phyloP scores from a whole-genome alignment of 306 rosid species.

The Vachellia collinsii region DNA sequence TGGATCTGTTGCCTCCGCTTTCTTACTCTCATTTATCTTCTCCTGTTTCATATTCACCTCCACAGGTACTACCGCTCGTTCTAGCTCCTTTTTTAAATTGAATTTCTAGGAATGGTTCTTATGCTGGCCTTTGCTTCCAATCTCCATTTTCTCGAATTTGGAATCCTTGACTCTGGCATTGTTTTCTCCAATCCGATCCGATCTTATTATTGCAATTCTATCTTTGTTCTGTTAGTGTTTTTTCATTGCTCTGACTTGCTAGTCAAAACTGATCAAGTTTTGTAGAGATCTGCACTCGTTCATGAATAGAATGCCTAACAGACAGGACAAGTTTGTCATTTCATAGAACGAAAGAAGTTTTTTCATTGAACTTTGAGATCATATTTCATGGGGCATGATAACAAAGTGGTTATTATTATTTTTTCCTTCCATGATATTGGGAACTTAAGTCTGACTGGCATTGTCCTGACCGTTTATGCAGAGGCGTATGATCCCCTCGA shows the following conservation, averaged over 20 bases:
- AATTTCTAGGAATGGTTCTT: not conserved
- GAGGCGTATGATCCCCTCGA: slow-evolving; percentile 92
- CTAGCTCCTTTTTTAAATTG: not conserved
- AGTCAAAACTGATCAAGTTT: not conserved
- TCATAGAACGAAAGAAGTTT: not conserved
- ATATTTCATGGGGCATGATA: not conserved
- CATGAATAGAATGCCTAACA: not conserved
- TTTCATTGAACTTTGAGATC: not conserved
- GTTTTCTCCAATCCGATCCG: slow-evolving; percentile 13
- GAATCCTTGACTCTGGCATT: slow-evolving; percentile 8
- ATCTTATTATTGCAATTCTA: not conserved
- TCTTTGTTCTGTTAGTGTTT: slow-evolving; percentile 3
- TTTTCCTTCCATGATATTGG: not conserved
- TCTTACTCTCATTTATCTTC: slow-evolving; percentile 53
- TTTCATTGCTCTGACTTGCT: slow-evolving; percentile 1
- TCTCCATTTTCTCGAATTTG: not conserved
- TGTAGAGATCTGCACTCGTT: not conserved
- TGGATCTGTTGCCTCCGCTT: slow-evolving; percentile 56
- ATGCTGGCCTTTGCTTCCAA: slow-evolving; percentile 26
- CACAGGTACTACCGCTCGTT: slow-evolving; percentile 51
- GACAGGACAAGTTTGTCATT: not conserved
- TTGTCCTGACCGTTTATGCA: slow-evolving; percentile 41
- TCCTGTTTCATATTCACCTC: slow-evolving; percentile 70
- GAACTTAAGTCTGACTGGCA: slow-evolving; percentile 12
- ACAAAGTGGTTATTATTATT: slow-evolving; percentile 1